Evolutionary conservation across 2,329 filamentous ascomycete species (phyloP), one percentile per base, ranked within the genome.

Genomic region (Fusarium circinatum): DNA sequence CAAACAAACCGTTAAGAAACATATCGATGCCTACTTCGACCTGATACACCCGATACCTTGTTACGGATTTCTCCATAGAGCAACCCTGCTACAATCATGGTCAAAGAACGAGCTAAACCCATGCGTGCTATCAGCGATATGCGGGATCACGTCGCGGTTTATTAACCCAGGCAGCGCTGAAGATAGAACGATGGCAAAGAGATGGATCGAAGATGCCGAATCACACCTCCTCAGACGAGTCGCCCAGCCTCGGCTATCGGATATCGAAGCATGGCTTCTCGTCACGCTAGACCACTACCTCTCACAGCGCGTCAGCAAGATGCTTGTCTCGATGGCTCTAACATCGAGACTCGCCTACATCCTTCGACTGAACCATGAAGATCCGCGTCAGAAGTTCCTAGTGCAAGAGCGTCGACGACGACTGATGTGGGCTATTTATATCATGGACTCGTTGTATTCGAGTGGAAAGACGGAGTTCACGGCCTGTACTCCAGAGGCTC

Each of bases 401-500:
- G 55, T 59, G 1, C 76, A 73, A 10, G 76, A 78, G 32, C 62
- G 73, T 0, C 65, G 73, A 0, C 38, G 76, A 6, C 54, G 76
- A 15, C 41, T 78, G 5, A 78, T 78, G 75, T 78, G 76, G 76
- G 66, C 73, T 0, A 78, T 76, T 2, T 76, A 71, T 8, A 54
- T 58, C 6, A 65, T 70, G 32, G 70, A 69, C 8, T 62, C 70
- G 3, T 39, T 73, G 8, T 72, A 73, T 6, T 72, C 70, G 0
- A 72, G 70, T 12, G 70, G 70, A 0, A 72, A 65, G 52, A 30
- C 38, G 2, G 70, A 73, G 7, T 73, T 73, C n/a, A 73, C 64
- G 2, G 52, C 59, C 1, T 73, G 70, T n/a, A 54, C 68, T 0
- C 24, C 59, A 0, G 64, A 69, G 13, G 62, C 64, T 6, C 48